Percentiles rank a stretch among this genome's conserved stretches.
phyloP scores from a whole-genome alignment of 306 rosid species.

The Elaeagnus macrophylla region DNA sequence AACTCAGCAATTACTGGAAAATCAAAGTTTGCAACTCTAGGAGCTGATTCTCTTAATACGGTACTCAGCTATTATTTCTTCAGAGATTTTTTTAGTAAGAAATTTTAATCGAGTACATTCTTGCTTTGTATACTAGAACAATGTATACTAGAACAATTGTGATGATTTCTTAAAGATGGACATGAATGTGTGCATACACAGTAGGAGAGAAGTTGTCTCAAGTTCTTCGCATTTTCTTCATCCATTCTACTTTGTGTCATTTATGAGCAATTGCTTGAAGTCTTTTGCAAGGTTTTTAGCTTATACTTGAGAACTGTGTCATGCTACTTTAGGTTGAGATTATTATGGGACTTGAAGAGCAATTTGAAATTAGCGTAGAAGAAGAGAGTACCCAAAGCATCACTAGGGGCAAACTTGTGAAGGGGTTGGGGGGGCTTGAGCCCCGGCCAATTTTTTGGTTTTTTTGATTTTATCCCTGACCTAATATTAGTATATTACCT shows the following conservation, averaged over 20 bases:
- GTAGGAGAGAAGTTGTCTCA: no score
- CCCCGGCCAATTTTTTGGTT: no score
- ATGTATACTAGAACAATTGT: no score
- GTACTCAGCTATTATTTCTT: conserved; percentile 22
- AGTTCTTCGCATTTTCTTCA: no score
- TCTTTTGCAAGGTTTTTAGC: not conserved
- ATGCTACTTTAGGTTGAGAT: conserved; percentile 53
- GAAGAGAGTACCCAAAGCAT: conserved; percentile 76
- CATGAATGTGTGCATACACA: no score
- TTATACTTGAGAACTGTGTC: not conserved
- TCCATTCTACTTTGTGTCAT: not conserved
- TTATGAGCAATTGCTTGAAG: not conserved
- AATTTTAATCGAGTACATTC: not conserved
- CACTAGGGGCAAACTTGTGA: no score
- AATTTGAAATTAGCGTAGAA: conserved; percentile 61
- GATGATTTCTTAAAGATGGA: no score
- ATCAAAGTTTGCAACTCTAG: conserved; percentile 57
- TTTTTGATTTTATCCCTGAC: no score
- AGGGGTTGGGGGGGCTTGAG: no score
- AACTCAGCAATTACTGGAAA: conserved; percentile 42
- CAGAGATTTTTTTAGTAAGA: not conserved
- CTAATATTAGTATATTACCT: no score
- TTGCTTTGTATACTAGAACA: no score
- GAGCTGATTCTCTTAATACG: conserved; percentile 89
- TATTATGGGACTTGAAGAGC: conserved; percentile 85